A percentile compares a stretch with the other conserved stretches of the same genome.
These are phyloP conservation scores for Claviceps sp. DNA, from an alignment of 2,329 filamentous ascomycete species.

Conservation along the genomic window DNA sequence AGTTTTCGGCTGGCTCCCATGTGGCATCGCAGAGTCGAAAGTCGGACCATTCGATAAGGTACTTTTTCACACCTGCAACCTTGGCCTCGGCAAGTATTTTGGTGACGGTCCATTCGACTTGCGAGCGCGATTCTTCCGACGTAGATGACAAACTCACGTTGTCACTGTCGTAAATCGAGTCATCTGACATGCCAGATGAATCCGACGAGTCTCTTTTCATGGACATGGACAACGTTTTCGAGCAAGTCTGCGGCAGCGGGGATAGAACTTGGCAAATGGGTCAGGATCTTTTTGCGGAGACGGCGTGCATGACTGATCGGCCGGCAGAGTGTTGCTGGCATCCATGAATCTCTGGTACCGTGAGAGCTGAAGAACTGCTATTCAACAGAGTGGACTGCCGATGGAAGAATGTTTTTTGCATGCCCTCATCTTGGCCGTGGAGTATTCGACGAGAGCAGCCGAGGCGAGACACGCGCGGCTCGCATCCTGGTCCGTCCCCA, in stretches of 20 bases:
- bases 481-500: background rate
- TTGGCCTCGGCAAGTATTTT: constrained; percentile 34
- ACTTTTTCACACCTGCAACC: constrained; percentile 14
- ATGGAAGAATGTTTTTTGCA: background rate
- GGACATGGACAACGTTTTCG: background rate
- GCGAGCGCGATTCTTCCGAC: constrained; percentile 16
- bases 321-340: background rate
- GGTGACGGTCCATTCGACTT: constrained; percentile 37
- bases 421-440: background rate
- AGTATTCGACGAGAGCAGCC: background rate
- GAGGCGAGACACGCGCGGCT: too few relatives aligned
- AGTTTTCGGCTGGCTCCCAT: constrained; percentile 37
- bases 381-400: background rate
- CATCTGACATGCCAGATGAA: background rate
- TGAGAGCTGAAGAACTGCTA: background rate
- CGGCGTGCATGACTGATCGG: background rate
- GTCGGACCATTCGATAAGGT: constrained; percentile 25
- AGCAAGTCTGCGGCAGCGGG: background rate
- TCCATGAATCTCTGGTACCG: background rate
- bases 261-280: background rate
- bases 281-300: background rate
- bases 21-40: constrained; percentile 22
- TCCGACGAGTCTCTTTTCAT: background rate
- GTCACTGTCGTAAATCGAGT: constrained; percentile 10
- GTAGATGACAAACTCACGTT: constrained; percentile 21